Percentiles rank a stretch among this genome's conserved stretches.
phyloP scores from a whole-genome alignment of 176 grass and related monocot genomes.

The Raddia distichophylla region DNA sequence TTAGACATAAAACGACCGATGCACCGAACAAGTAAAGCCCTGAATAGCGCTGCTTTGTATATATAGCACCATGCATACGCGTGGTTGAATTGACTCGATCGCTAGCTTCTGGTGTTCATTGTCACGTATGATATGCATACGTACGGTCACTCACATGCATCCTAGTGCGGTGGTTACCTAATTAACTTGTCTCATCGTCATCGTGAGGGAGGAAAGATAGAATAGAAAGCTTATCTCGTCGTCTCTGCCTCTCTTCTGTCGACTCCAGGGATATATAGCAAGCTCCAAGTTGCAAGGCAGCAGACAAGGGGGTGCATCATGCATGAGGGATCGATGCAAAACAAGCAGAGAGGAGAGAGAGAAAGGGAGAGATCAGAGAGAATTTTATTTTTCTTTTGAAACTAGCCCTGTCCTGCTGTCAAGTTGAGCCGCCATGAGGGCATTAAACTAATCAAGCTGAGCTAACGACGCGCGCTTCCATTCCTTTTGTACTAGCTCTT shows the following conservation, averaged over 20 bases:
- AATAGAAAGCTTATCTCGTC: conserved; percentile 23
- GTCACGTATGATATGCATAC: background rate
- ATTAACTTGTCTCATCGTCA: background rate
- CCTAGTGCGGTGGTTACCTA: conserved; percentile 15
- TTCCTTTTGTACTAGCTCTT: conserved; percentile 23
- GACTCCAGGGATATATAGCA: conserved; percentile 7
- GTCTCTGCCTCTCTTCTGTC: conserved; percentile 23
- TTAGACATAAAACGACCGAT: too few relatives aligned
- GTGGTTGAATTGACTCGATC: background rate
- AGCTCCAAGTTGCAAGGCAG: conserved; percentile 40
- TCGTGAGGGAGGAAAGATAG: background rate
- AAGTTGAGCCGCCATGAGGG: background rate
- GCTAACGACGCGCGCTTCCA: conserved; percentile 14
- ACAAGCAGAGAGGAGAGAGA: background rate
- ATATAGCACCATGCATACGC: background rate
- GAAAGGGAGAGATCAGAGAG: too few relatives aligned
- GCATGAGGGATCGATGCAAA: background rate
- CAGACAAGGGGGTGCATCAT: background rate
- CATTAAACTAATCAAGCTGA: conserved; percentile 13
- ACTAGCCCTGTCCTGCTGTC: background rate
- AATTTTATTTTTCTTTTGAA: background rate
- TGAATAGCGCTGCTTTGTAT: too few relatives aligned
- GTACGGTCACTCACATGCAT: background rate
- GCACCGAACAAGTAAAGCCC: too few relatives aligned
- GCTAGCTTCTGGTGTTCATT: background rate